Evolutionary conservation across 768 basidiomycete genomes (phyloP).

Genomic region (Phlebiopsis gigantea): DNA sequence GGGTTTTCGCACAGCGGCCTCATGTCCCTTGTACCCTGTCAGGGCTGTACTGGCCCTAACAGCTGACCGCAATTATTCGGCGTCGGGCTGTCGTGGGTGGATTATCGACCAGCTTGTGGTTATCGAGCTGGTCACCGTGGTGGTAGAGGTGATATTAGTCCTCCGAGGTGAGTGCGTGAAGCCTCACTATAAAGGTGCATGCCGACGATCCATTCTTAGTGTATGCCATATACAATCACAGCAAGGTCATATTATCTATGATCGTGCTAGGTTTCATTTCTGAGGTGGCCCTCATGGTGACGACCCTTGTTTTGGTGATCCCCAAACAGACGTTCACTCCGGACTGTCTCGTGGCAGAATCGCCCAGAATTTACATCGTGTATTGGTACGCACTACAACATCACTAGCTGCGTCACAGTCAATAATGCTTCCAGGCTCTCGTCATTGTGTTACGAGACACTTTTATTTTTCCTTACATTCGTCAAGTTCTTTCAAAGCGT

Average conservation of each 20-base stretch:
- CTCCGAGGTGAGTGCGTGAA: not conserved
- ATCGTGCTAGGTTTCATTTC: not conserved
- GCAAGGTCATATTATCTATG: not conserved
- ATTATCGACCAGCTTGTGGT: slow-evolving; percentile 3
- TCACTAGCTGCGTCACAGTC: not conserved
- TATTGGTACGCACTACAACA: slow-evolving; percentile 5
- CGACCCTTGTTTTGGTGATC: slow-evolving; percentile 3
- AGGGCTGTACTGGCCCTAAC: slow-evolving; percentile 1
- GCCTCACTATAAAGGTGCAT: not conserved
- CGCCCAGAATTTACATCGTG: slow-evolving; percentile 8
- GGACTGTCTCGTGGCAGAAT: slow-evolving; percentile 8
- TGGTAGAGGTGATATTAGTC: slow-evolving; percentile 1
- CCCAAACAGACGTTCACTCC: slow-evolving; percentile 3
- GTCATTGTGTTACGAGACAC: slow-evolving; percentile 11
- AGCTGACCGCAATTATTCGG: not conserved
- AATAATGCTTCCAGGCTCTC: slow-evolving; percentile 3
- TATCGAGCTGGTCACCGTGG: slow-evolving; percentile 3
- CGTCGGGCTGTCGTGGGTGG: slow-evolving; percentile 4
- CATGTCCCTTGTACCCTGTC: not conserved
- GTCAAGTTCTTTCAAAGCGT: slow-evolving; percentile 3
- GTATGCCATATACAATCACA: slow-evolving; percentile 5
- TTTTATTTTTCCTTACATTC: slow-evolving; percentile 9
- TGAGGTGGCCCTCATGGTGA: slow-evolving; percentile 7
- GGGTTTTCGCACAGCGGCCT: not conserved
- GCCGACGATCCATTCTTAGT: not conserved